Base-by-base conservation (phyloP, 305 asterid species). In the Solanum hybrid region DNA sequence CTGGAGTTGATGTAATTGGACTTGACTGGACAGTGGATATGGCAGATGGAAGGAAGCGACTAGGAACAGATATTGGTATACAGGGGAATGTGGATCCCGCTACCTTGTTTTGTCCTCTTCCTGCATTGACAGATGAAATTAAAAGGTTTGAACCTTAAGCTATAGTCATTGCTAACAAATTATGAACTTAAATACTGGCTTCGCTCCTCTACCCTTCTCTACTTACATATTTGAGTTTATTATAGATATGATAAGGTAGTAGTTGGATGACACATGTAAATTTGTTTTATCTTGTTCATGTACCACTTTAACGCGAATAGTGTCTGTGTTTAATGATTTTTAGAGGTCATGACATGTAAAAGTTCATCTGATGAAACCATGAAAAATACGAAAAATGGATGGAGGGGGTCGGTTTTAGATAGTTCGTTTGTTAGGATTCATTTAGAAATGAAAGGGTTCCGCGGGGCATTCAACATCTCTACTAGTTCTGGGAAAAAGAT, bases 31-130 rank as follows among this genome's bases (percentile, higher is more conserved):
- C 98, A 9, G 94, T 95, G 64, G 99, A 96, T 90, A 96, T 96
- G 97, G 95, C 93, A 51, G 98, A 96, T 88, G 99, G 96, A 90
- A 94, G 98, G 91, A 93, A 64, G 89, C 96, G 98, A 38, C 90
- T 96, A 37, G 98, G 99, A 92, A 94, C 11, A 46, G 95, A 96
- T 93, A 92, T 95, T 56, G 90, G 96, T 79, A 92, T 96, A 92
- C 99, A 97, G 92, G 98, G 98, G 90, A 96, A 96, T 90, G 98
- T 97, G 17, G 99, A 96, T 91, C 97, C 98, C 2, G 98, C 99
- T 85, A 89, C 64, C 88, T 94, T 97, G 85, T 97, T 96, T 93
- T 95, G 96, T 91, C 94, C 99, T 91, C 98, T 92, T 91, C 94
- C 96, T 34, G 94, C 98, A 87, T 89, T 97, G 91, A 94, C 97